These are phyloP conservation scores for Coemansia sp. DNA, from an alignment of 192 early-diverging fungal species.

Conservation along the genomic window DNA sequence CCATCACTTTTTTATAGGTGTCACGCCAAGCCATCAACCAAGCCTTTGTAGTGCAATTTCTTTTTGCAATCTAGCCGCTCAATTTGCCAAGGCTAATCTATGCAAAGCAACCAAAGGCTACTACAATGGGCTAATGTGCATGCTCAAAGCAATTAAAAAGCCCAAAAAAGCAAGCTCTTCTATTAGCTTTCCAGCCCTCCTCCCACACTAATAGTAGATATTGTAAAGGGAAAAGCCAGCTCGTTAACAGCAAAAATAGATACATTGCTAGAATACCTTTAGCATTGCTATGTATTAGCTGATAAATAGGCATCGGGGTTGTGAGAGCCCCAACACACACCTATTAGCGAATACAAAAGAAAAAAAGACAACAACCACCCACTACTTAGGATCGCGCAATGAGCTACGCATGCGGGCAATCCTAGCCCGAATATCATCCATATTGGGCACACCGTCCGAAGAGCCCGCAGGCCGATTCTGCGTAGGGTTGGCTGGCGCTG, in stretches of 20 bases:
- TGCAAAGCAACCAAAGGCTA: neutral
- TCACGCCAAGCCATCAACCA: neutral
- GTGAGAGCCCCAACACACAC: neutral
- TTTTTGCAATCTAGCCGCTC: neutral
- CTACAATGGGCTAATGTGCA: neutral
- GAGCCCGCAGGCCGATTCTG: neutral
- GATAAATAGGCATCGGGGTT: too few species aligned
- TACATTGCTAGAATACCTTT: too few species aligned
- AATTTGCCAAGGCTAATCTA: neutral
- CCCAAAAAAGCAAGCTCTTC: neutral
- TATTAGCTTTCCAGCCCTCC: neutral
- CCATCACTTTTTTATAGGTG: neutral
- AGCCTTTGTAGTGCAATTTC: neutral
- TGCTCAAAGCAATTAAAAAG: neutral
- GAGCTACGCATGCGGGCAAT: constrained; percentile 36
- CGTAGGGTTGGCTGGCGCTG: neutral
- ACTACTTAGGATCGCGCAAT: constrained; percentile 19
- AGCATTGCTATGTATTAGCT: too few species aligned
- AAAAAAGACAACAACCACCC: neutral
- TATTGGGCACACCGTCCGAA: constrained; percentile 8
- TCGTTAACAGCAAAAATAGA: too few species aligned
- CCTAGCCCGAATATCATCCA: constrained; percentile 26
- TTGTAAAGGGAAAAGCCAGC: too few species aligned
- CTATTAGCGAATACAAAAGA: neutral
- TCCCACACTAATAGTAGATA: too few species aligned